Percentiles rank a stretch among this genome's conserved stretches.
These are phyloP conservation scores for Mycena pura DNA, from an alignment of 768 basidiomycete genomes.

Conservation along the genomic window DNA sequence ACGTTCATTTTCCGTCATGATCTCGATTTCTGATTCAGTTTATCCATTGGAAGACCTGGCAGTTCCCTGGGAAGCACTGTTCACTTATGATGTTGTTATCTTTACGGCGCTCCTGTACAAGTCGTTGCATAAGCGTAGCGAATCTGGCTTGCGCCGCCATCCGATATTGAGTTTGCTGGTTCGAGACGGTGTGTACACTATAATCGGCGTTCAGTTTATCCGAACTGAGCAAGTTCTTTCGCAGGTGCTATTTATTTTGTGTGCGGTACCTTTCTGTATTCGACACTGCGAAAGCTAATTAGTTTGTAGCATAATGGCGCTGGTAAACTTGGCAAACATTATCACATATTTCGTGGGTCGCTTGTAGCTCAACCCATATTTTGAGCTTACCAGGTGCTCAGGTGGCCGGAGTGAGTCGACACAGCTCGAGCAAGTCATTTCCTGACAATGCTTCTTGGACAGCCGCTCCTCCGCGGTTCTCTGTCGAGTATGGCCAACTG, in stretches of 20 bases:
- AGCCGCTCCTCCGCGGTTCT: slow-evolving; percentile 20
- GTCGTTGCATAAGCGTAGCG: background rate
- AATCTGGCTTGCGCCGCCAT: background rate
- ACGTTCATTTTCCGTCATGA: background rate
- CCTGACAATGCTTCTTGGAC: too few relatives aligned
- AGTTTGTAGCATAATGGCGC: slow-evolving; percentile 6
- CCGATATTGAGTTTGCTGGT: slow-evolving; percentile 2
- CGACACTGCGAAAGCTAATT: background rate
- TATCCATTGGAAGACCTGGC: too few relatives aligned
- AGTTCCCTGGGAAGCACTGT: slow-evolving; percentile 17
- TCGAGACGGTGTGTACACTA: slow-evolving; percentile 11
- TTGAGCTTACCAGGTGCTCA: background rate
- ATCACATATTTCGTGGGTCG: slow-evolving; percentile 12
- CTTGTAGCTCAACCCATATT: too few relatives aligned
- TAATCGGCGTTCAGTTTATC: background rate
- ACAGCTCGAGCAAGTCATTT: background rate
- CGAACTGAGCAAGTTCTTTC: too few relatives aligned
- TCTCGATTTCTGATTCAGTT: too few relatives aligned
- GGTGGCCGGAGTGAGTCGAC: slow-evolving; percentile 2
- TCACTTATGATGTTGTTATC: slow-evolving; percentile 15
- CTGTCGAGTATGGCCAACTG: slow-evolving; percentile 15
- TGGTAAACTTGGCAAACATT: slow-evolving; percentile 12
- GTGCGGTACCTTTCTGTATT: background rate
- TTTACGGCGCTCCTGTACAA: slow-evolving; percentile 1
- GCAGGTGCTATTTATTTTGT: slow-evolving; percentile 17